Evolutionary conservation across 805 yeast genomes (phyloP), one percentile per base, ranked within the genome.

Genomic region (Pichia kluyveri): DNA sequence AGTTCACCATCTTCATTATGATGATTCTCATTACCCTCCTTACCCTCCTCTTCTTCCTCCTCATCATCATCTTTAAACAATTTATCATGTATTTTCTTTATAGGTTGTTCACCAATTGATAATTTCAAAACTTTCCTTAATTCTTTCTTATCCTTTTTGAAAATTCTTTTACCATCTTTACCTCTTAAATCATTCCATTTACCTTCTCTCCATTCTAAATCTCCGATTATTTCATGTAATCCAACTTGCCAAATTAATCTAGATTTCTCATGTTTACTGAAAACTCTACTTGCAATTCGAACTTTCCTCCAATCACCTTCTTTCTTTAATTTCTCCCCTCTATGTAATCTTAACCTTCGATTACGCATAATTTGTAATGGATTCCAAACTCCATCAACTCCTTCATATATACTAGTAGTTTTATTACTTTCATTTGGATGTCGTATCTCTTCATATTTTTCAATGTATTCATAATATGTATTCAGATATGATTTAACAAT

Each of bases 311-410:
- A 48, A 10, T 43, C 50, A 10, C 42, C 47, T 10, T 43, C n/a
- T 4, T 69, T 67, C 38, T 72, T 69, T 3, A 77, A 73, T 36
- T 68, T 66, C 48, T 76, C 77, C 44, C 71, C 72, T 55, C 75
- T 67, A 55, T 74, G 75, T 49, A 73, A 72, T 46, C 86, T 63
- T 4, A 82, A 60, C 54, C 71, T 71, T 49, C 96, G 71, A 63
- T 87, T 83, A 48, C 96, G 68, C 28, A 88, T 78, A n/a, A 82
- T 74, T 63, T 86, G 96, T 41, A 88, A 67, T 4, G 96, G 96
- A 59, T 88, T 88, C 68, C 82, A 88, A 4, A 77, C 74, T 3
- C 83, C 86, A 48, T 81, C 87, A 3, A 83, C 75, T 2, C 76
- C 77, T 2, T 70, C 73, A 52, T 75, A 73, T 3, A 41, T 46